Evolutionary conservation across 768 basidiomycete species (phyloP), one percentile per base, ranked within the genome.

Genomic region (Russula sp.): DNA sequence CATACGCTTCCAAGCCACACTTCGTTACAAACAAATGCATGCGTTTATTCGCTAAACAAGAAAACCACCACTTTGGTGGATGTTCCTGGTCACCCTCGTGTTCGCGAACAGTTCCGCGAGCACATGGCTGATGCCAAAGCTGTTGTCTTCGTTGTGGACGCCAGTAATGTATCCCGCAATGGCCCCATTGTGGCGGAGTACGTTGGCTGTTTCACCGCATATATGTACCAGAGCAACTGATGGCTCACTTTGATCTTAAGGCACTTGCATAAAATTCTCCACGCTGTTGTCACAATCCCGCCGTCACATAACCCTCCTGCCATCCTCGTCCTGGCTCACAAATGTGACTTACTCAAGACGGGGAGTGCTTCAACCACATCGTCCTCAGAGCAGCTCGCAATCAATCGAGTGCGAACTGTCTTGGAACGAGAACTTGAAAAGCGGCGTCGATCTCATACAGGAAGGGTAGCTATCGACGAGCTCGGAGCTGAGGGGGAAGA

Each of bases 401-500:
- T 88, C 38, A 84, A 79, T 54, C 84, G 92, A 30, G 89, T 92
- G 16, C 85, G 84, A 57, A 84, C 84, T 7, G 83, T 94, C 64
- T 83, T 94, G 51, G 92, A 93, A 70, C 85, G 92, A 52, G 92
- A 94, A 71, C 81, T 94, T 6, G 89, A 92, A 72, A 92, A 90
- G 73, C 83, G 92, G 46, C 79, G 86, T 56, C 76, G 73, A 1
- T 82, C 87, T 3, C 86, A 89, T 67, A 79, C 78, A 9, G 84
- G 81, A 13, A 86, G 86, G 13, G 81, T 93, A 14, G 84, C 82
- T 4, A 77, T 93, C 8, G 92, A 92, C 72, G 84, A 85, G 42
- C 75, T 93, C 3, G 91, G 90, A 2, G 86, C 78, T 11, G 88
- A 90, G 61, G 88, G 83, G 8, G 73, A 76, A 24, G 74, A 74